Evolutionary conservation across 2,329 filamentous ascomycete genomes (phyloP).

Genomic region (Verticillium zaregamsianum): DNA sequence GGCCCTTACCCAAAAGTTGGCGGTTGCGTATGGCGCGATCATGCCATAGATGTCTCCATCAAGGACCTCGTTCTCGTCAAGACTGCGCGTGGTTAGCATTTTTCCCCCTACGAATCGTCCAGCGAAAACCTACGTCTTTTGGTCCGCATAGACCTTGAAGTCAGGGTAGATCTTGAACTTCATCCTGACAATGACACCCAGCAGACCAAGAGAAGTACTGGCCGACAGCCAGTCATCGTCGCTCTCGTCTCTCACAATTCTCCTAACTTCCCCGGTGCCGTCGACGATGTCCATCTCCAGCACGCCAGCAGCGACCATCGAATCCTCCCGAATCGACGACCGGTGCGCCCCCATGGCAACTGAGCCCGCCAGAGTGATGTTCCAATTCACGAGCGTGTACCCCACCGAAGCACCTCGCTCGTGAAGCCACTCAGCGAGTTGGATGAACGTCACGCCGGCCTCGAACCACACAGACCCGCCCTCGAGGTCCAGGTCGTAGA

Average conservation of each 20-base stretch:
- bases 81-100: constrained; percentile 19
- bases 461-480: constrained; percentile 42
- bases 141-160: constrained; percentile 46
- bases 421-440: constrained; percentile 46
- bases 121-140: constrained; percentile 35
- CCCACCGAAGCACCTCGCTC: constrained; percentile 40
- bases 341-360: constrained; percentile 50
- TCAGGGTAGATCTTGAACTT: constrained; percentile 47
- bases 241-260: constrained; percentile 34
- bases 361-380: constrained; percentile 45
- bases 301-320: constrained; percentile 45
- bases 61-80: constrained; percentile 42
- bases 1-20: constrained; percentile 42
- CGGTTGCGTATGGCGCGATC: constrained; percentile 46
- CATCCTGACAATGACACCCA: constrained; percentile 43
- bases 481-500: constrained; percentile 38
- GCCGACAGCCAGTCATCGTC: constrained; percentile 47
- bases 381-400: constrained; percentile 50
- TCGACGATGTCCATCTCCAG: constrained; percentile 45
- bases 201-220: constrained; percentile 43
- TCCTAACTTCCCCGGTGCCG: constrained; percentile 37
- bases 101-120: background rate
- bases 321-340: constrained; percentile 41
- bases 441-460: constrained; percentile 47
- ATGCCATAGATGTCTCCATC: constrained; percentile 45